Conservation (phyloP, 345 rosid genomes). For the Erucastrum elatum region DNA sequence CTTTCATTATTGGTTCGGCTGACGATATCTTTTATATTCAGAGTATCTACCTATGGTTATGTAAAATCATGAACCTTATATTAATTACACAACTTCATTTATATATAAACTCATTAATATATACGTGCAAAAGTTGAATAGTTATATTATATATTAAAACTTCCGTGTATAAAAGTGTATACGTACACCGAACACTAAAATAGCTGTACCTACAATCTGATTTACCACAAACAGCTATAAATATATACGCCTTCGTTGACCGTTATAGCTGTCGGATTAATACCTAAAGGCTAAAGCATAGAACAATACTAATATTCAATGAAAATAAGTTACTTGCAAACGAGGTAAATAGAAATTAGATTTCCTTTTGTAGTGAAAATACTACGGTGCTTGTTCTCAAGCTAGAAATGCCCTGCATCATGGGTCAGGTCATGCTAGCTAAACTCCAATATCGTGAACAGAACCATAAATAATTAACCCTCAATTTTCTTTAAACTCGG, state of each 20-base stretch:
- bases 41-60: constrained; percentile 7
- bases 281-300: background rate
- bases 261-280: background rate
- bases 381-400: background rate
- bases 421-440: background rate
- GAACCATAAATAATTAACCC: constrained; percentile 19
- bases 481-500: constrained; percentile 24
- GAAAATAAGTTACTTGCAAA: background rate
- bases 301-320: background rate
- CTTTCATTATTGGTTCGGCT: constrained; percentile 15
- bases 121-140: background rate
- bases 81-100: background rate
- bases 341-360: background rate
- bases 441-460: background rate
- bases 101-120: background rate
- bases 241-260: background rate
- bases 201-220: background rate
- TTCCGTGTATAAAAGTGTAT: background rate
- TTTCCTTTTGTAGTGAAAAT: background rate
- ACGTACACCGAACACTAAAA: background rate
- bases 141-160: background rate
- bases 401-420: background rate
- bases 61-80: background rate
- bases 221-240: background rate
- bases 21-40: constrained; percentile 31